Evolutionary conservation across 2,329 filamentous ascomycete genomes (phyloP), one percentile per base, ranked within the genome.

Genomic region (Seiridium cupressi): DNA sequence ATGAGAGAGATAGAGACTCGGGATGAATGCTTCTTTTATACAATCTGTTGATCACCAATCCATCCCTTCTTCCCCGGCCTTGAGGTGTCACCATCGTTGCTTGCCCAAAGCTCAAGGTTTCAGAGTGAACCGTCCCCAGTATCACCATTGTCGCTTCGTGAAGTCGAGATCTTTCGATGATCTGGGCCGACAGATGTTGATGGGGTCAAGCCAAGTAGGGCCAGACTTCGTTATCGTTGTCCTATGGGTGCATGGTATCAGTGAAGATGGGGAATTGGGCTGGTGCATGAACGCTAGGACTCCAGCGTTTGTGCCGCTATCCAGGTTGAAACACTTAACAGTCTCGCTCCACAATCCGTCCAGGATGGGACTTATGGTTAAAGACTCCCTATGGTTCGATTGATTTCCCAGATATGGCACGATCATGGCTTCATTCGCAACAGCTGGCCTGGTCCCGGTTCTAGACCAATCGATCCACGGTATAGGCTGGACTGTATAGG

Each of bases 211-310:
- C 44, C 32, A 18, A 36, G 40, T 36, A 56, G 46, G 54, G 42
- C 11, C 46, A 34, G 46, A 42, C 47, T 56, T 56, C 54, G 44
- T 46, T 26, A n/a, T 46, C 38, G 42, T 18, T 26, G 54, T 36
- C 42, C 9, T n/a, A n/a, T 18, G 31, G 11, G 5, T 51, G 4
- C 32, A 51, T 44, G 36, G 51, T 55, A 42, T 55, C n/a, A 44
- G 34, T 35, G n/a, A 38, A 13, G 32, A 18, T 18, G 36, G 36
- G 51, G 13, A 54, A 38, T 36, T 36, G 5, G 7, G 18, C 26
- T 10, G 31, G 36, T 44, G 51, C 51, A 55, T 55, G 51, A 55
- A 55, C 51, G 51, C 51, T 55, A 55, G 51, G 51, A 55, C 51
- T 55, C 31, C 40, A 34, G 35, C 36, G 51, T 18, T 38, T 18